Percentiles rank a stretch among this genome's conserved stretches.
Evolutionary conservation across 768 basidiomycete genomes (phyloP).

Genomic region (Russula sp.): DNA sequence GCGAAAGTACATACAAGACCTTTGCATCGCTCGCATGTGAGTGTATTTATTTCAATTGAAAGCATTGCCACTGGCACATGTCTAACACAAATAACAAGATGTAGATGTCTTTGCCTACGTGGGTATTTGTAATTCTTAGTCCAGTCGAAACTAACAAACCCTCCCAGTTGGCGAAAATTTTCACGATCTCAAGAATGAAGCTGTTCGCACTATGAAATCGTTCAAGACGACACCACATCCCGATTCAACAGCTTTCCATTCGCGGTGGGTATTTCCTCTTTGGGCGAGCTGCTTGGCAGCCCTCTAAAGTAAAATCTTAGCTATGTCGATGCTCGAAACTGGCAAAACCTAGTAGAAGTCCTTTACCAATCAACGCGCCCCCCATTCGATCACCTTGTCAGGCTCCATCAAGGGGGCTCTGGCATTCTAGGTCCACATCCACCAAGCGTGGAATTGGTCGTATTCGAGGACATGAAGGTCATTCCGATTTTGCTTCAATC

Average conservation of each 20-base stretch:
- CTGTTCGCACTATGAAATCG: not conserved
- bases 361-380: not conserved
- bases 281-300: not conserved
- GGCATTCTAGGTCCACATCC: not conserved
- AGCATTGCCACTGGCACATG: not conserved
- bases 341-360: not conserved
- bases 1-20: not conserved
- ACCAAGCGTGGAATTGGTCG: not conserved
- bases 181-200: not conserved
- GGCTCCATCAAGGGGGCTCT: not conserved
- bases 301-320: not conserved
- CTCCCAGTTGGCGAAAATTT: slow-evolving; percentile 9
- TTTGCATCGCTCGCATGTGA: slow-evolving; percentile 11
- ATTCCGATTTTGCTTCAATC: not conserved
- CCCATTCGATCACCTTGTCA: slow-evolving; percentile 9
- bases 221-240: not conserved
- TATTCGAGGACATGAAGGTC: not conserved
- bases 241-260: slow-evolving; percentile 3
- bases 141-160: not conserved
- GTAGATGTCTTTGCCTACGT: slow-evolving; percentile 13
- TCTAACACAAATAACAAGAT: not conserved
- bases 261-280: not conserved
- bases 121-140: not conserved
- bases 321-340: not conserved
- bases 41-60: not conserved